Evolutionary conservation across 805 yeast genomes (phyloP).

Genomic region (Suhomyces xylopsoci): DNA sequence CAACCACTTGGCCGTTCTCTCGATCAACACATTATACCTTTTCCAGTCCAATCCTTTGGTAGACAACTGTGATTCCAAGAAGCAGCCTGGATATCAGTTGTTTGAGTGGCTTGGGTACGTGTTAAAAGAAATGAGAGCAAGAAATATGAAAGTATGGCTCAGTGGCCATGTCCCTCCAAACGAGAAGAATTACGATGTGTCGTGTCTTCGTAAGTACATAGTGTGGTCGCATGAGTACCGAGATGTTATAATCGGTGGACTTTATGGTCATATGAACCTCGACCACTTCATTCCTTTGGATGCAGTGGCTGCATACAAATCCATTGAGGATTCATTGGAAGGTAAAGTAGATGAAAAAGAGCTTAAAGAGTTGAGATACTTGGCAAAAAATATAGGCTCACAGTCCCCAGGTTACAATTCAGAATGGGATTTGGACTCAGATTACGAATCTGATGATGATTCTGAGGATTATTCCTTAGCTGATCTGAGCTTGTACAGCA

Average conservation of each 20-base stretch:
- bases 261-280: conserved; percentile 87
- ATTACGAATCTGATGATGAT: conserved; percentile 22
- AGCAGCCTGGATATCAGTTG: conserved; percentile 77
- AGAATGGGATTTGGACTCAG: conserved; percentile 17
- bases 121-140: conserved; percentile 64
- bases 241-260: conserved; percentile 78
- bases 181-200: conserved; percentile 68
- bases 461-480: conserved; percentile 12
- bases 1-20: conserved; percentile 68
- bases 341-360: conserved; percentile 2
- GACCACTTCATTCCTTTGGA: conserved; percentile 83
- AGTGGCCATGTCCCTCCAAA: conserved; percentile 89
- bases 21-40: conserved; percentile 73
- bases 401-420: not conserved
- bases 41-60: conserved; percentile 78
- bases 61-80: conserved; percentile 69
- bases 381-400: not conserved
- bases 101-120: conserved; percentile 76
- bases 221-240: conserved; percentile 83
- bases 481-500: conserved; percentile 2
- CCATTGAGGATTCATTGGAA: conserved; percentile 28
- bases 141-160: conserved; percentile 83
- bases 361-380: not conserved
- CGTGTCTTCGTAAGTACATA: conserved; percentile 71
- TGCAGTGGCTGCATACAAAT: conserved; percentile 62